These are phyloP conservation scores for Hippophae gyantsensis DNA, from an alignment of 306 rosid genomes.

Conservation along the genomic window DNA sequence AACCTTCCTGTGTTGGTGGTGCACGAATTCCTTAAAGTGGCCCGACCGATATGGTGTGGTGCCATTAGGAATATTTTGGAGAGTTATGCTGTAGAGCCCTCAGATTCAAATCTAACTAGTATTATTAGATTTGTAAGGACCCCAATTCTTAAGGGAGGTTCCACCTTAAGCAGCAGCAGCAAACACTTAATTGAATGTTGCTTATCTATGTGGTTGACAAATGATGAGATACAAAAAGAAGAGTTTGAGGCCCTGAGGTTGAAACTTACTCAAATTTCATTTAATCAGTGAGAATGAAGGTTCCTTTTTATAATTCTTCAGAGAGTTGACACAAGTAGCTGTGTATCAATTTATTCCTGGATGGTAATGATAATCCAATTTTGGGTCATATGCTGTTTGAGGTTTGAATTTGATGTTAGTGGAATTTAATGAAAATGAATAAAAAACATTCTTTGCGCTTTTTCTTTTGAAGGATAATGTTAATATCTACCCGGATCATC, in stretches of 20 bases:
- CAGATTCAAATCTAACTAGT: slow-evolving; percentile 56
- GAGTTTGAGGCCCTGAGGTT: slow-evolving; percentile 56
- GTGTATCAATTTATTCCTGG: no score
- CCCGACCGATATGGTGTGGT: slow-evolving; percentile 75
- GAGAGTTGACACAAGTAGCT: no score
- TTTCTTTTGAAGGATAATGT: no score
- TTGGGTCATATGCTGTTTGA: no score
- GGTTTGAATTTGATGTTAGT: no score
- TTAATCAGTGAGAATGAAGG: slow-evolving; percentile 15
- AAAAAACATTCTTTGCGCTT: no score
- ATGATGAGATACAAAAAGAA: slow-evolving; percentile 63
- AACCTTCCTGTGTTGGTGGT: slow-evolving; percentile 67
- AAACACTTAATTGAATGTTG: slow-evolving; percentile 66
- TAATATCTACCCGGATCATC: no score
- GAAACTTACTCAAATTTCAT: slow-evolving; percentile 60
- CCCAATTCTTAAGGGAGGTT: slow-evolving; percentile 39
- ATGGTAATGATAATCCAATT: no score
- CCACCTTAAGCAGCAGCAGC: slow-evolving; percentile 32
- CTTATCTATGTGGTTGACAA: slow-evolving; percentile 60
- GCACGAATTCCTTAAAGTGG: slow-evolving; percentile 66
- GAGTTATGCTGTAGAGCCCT: slow-evolving; percentile 62
- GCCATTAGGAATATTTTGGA: slow-evolving; percentile 59
- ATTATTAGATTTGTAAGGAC: slow-evolving; percentile 56
- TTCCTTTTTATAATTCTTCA: no score
- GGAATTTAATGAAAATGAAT: no score